Evolutionary conservation across 140 eudicot species (phyloP).

Genomic region (Bidens hawaiensis): DNA sequence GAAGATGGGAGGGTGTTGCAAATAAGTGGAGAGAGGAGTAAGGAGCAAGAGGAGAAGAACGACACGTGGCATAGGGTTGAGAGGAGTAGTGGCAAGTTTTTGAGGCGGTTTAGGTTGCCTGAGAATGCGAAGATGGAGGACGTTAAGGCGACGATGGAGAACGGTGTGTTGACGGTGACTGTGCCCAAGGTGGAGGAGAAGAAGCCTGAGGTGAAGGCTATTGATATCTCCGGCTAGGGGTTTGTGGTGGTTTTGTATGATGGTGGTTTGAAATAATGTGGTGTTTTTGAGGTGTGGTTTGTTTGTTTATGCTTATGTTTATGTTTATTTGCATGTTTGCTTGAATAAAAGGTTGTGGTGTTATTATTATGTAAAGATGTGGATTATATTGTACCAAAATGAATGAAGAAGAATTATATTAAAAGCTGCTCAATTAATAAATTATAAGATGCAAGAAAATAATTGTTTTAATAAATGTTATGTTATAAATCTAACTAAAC

Average conservation of each 20-base stretch:
- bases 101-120: conserved; percentile 57
- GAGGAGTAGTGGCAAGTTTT: conserved; percentile 56
- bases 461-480: too few species aligned
- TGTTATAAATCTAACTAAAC: too few species aligned
- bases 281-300: background rate
- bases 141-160: conserved; percentile 57
- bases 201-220: conserved; percentile 51
- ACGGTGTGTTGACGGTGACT: conserved; percentile 58
- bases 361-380: too few species aligned
- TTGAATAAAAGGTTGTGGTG: background rate
- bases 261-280: background rate
- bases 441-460: too few species aligned
- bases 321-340: background rate
- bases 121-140: conserved; percentile 54
- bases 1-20: conserved; percentile 55
- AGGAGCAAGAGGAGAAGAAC: conserved; percentile 50
- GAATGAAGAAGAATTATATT: too few species aligned
- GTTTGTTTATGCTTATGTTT: too few species aligned
- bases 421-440: too few species aligned
- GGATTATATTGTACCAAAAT: too few species aligned
- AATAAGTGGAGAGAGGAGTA: conserved; percentile 66
- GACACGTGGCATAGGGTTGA: conserved; percentile 66
- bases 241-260: background rate
- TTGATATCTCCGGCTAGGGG: conserved; percentile 54
- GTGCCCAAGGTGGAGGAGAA: conserved; percentile 60